Base-by-base conservation (phyloP, 768 basidiomycete species). In the Leccinum incarnatum region DNA sequence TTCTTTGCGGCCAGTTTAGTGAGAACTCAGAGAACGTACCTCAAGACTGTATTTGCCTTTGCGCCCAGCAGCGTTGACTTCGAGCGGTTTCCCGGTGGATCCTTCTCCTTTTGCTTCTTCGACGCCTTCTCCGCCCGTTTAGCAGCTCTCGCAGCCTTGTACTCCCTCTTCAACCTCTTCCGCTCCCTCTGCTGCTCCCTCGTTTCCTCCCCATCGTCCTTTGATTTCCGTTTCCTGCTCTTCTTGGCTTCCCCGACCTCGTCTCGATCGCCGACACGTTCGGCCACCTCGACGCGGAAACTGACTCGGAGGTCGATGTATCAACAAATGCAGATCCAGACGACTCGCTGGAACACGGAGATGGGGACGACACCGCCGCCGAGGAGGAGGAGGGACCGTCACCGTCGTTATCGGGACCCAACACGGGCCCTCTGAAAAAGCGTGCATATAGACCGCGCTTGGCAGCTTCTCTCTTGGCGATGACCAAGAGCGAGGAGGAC, bases 391-490 rank as follows among this genome's bases (percentile, higher is more conserved):
- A 30, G n/a, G n/a, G 23, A 17, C 37, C 27, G 19, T 63, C 60
- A 21, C 62, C 61, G 29, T 32, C 52, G 47, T 4, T 32, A 32
- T 81, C 82, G 23, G 82, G 82, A 2, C 82, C 82, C 17, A 92
- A 72, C 34, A 88, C 75, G 19, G 89, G 85, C 0, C 93, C 95
- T 23, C 87, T 83, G 67, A 88, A 90, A 72, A 97, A 96, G 58
- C 79, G 79, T 4, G 91, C 79, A 70, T 97, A 98, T 3, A 98
- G 79, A 19, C 78, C 79, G 11, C 83, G 79, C 60, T 81, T 84
- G 0, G 93, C 95, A 10, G 90, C 85, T 63, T 93, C 89, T 48
- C 88, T 80, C 72, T 92, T 93, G 5, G 92, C 90, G 4, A 75
- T 71, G 0, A 83, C 76, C 54, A 93, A 67, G 12, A 93, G 72